phyloP scores from a whole-genome alignment of 1,139 yeast genomes.

The Candida glucosophila region DNA sequence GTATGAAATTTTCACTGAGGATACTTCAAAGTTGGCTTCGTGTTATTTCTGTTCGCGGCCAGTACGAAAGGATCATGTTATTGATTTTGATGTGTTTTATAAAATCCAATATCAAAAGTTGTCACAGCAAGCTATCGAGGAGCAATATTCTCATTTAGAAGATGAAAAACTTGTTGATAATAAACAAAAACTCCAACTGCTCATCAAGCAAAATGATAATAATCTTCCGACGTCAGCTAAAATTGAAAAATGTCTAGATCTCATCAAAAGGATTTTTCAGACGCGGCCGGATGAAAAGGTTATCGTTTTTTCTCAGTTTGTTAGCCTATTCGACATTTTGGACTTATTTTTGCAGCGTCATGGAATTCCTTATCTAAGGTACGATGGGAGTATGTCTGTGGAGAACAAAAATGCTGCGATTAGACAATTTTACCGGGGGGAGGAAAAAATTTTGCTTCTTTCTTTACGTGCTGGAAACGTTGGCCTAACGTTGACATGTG shows the following conservation, averaged over 20 bases:
- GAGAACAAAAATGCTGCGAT: constrained; percentile 56
- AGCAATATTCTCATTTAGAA: neutral
- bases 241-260: constrained; percentile 38
- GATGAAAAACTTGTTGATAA: constrained; percentile 4
- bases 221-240: constrained; percentile 46
- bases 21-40: constrained; percentile 33
- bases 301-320: constrained; percentile 80
- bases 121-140: neutral
- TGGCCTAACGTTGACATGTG: constrained; percentile 87
- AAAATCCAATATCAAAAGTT: constrained; percentile 27
- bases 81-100: constrained; percentile 46
- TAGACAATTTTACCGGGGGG: constrained; percentile 50
- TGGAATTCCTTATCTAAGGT: constrained; percentile 47
- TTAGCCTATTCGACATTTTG: constrained; percentile 66
- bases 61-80: constrained; percentile 33
- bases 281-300: constrained; percentile 50
- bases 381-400: constrained; percentile 77
- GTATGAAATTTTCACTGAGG: constrained; percentile 20
- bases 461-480: constrained; percentile 90
- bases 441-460: constrained; percentile 49
- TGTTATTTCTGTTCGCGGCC: constrained; percentile 43
- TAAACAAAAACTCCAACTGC: constrained; percentile 13
- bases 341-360: constrained; percentile 44
- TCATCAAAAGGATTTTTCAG: constrained; percentile 33
- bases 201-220: constrained; percentile 21